Base-by-base conservation (phyloP, 306 rosid genomes). In the Crotalaria pallida region DNA sequence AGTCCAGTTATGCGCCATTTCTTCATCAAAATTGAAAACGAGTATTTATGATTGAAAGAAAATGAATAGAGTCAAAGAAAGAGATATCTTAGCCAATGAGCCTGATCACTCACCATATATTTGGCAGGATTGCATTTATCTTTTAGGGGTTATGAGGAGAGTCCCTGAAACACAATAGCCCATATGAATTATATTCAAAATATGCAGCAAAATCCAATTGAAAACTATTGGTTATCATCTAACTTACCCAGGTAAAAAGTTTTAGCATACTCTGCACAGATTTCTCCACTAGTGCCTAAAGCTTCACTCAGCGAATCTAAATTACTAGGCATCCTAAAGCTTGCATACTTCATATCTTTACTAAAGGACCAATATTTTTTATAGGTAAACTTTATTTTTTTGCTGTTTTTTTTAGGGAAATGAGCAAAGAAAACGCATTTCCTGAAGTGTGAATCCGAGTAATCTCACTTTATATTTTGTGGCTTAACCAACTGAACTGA, bases 71-170 rank as follows among this genome's bases (percentile, higher is more conserved):
- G 43, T 26, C 2, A 59, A 43, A 69, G 58, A 78, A 17, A 41
- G n/a, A 33, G 33, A 59, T 11, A 21, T 16, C 60, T 45, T 29
- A 50, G 68, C 59, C 19, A 55, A 68, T 11, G 26, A 59, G 33
- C 48, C 60, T n/a, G 55, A 69, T 59, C 72, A 82, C 88, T 80
- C 78, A 90, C 96, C 96, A 67, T 90, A 88, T 72, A 90, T 90
- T 58, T 91, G 94, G 94, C 96, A 90, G 56, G 88, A 86, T 61
- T 94, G 94, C 76, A 84, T 80, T 79, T 82, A 75, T 71, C 91
- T 84, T 79, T 88, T 89, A 3, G 96, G 87, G 31, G 94, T 90
- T 94, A 90, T 90, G 41, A 90, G 84, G 58, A 86, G 84, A 74
- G 96, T 90, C 61, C 96, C 96, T 90, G 83, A 61, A 69, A 64